Evolutionary conservation across 441 rosid genomes (phyloP).

Genomic region (Adansonia grandidieri): DNA sequence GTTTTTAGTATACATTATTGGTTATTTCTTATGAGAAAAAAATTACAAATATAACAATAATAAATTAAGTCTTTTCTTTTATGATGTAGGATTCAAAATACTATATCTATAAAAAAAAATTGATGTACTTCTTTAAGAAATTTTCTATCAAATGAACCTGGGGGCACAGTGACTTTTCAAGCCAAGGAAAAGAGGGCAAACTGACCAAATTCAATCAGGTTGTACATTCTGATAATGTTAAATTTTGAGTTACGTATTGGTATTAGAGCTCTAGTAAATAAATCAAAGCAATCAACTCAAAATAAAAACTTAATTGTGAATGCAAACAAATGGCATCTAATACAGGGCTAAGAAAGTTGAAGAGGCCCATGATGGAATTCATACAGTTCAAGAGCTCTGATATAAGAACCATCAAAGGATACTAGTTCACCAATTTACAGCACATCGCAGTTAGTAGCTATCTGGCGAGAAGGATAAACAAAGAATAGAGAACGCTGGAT

Average conservation of each 20-base stretch:
- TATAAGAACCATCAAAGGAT: not conserved
- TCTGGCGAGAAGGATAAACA: not conserved
- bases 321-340: not conserved
- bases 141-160: not conserved
- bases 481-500: constrained; percentile 6
- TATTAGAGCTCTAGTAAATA: not conserved
- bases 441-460: not conserved
- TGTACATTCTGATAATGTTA: not conserved
- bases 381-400: not conserved
- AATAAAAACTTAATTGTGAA: not conserved
- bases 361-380: not conserved
- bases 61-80: not conserved
- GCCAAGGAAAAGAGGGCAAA: not conserved
- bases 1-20: not conserved
- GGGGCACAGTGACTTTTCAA: not conserved
- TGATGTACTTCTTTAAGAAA: not conserved
- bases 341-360: not conserved
- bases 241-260: not conserved
- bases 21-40: not conserved
- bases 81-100: not conserved
- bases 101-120: not conserved
- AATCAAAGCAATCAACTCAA: not conserved
- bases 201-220: not conserved
- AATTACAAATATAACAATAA: not conserved
- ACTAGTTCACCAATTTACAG: not conserved